Evolutionary conservation across 306 rosid genomes (phyloP), one percentile per base, ranked within the genome.

Genomic region (Ormosia semicastrata): DNA sequence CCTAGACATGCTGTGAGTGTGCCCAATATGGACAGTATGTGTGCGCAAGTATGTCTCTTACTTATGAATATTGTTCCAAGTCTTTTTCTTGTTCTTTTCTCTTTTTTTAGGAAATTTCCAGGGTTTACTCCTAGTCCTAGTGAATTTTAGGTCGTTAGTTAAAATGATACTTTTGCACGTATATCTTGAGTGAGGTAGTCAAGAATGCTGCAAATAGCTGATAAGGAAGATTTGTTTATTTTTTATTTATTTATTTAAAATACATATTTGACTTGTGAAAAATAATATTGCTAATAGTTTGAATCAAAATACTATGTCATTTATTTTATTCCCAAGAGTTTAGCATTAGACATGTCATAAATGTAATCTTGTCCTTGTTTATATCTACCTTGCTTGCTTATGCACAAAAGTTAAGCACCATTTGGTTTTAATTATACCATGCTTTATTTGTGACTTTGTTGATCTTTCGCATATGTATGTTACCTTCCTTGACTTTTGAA

Each of bases 401-500:
- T 62, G 68, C 66, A 18, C 68, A 60, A 36, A 17, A 13, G 18
- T 71, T 30, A 5, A 18, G 24, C 29, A 3, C 65, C 54, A 7
- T 46, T 83, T 75, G 67, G 66, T 70, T 17, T 53, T 32, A 60
- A 10, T 63, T 65, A 68, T 66, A 62, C 33, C 71, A 56, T 80
- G 34, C 44, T 72, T 82, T 66, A 41, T 70, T 54, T 85, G 75
- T 29, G 13, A 59, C 17, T 66, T 24, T 71, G 43, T 59, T 81
- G 81, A 74, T 80, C 65, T 69, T 39, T 78, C 39, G 37, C 69
- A 63, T 76, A 62, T 84, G 10, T n/a, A 56, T 24, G 41, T 82
- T 81, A 73, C 81, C 85, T 41, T 86, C 11, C 49, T 74, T 85
- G 84, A 86, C 81, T 77, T 79, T 78, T 69, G 24, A 73, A 54